Conservation (phyloP, 345 rosid genomes). For the Salix suchowensis region DNA sequence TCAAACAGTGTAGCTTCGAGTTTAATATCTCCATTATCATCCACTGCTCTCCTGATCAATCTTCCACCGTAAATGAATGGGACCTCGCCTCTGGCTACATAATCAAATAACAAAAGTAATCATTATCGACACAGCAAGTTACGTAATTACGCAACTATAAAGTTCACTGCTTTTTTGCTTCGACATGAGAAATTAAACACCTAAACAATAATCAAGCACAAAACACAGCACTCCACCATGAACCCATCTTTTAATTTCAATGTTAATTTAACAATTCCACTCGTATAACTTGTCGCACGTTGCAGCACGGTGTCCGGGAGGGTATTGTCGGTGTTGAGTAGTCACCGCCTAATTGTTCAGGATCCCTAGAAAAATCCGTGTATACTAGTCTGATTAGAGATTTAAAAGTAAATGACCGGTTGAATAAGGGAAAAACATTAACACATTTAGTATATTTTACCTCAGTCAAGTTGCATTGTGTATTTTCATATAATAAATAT, state of each 20-base stretch:
- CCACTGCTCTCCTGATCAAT: slow-evolving; percentile 51
- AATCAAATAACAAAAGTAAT: background rate
- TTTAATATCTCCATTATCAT: slow-evolving; percentile 43
- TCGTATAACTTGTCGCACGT: background rate
- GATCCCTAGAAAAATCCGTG: too few relatives aligned
- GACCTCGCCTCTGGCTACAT: slow-evolving; percentile 47
- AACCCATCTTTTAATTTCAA: background rate
- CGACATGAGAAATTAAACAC: background rate
- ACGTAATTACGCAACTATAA: background rate
- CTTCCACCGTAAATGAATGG: slow-evolving; percentile 53
- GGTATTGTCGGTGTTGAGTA: too few relatives aligned
- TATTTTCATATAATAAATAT: too few relatives aligned
- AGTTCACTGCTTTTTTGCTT: background rate
- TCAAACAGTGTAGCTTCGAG: slow-evolving; percentile 70
- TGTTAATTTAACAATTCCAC: background rate
- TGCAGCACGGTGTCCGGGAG: too few relatives aligned
- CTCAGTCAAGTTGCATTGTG: too few relatives aligned
- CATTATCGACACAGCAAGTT: background rate
- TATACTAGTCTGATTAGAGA: too few relatives aligned
- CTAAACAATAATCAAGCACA: background rate
- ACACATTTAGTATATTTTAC: too few relatives aligned
- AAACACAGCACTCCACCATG: background rate
- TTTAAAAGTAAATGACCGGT: too few relatives aligned
- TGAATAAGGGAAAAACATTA: too few relatives aligned
- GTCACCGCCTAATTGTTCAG: too few relatives aligned